These are phyloP conservation scores for Populus pruinosa DNA, from an alignment of 345 rosid genomes.

Conservation along the genomic window DNA sequence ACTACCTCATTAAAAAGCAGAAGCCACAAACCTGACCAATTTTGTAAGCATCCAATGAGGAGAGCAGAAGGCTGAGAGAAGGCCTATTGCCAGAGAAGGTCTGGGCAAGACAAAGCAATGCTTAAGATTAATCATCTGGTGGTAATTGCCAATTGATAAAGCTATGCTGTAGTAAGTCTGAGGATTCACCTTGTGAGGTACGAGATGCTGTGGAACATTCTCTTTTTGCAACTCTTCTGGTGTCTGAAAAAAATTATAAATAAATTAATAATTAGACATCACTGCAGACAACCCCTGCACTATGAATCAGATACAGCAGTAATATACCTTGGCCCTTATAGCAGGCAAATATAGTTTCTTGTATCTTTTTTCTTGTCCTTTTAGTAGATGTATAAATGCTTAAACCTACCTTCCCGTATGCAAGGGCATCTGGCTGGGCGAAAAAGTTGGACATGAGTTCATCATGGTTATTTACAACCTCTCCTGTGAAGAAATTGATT, in stretches of 20 bases:
- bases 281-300: background rate
- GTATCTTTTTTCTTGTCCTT: background rate
- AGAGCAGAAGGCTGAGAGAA: slow-evolving; percentile 87
- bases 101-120: slow-evolving; percentile 34
- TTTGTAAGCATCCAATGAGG: slow-evolving; percentile 66
- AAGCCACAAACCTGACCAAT: slow-evolving; percentile 70
- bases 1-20: slow-evolving; percentile 2
- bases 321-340: background rate
- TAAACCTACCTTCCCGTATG: slow-evolving; percentile 83
- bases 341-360: background rate
- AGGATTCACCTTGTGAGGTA: slow-evolving; percentile 82
- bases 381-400: background rate
- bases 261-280: background rate
- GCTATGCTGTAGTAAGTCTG: background rate
- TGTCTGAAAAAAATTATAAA: slow-evolving; percentile 41
- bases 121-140: slow-evolving; percentile 4
- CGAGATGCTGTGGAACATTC: slow-evolving; percentile 64
- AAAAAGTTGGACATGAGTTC: slow-evolving; percentile 99
- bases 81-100: slow-evolving; percentile 89
- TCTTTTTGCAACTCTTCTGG: slow-evolving; percentile 78
- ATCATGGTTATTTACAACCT: slow-evolving; percentile 90
- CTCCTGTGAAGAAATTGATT: slow-evolving; percentile 46
- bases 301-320: background rate
- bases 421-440: slow-evolving; percentile 98
- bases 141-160: background rate